Percentiles rank a stretch among this genome's conserved stretches.
Evolutionary conservation across 1,284 basidiomycete species (phyloP).

Genomic region (Ganoderma meredithae): DNA sequence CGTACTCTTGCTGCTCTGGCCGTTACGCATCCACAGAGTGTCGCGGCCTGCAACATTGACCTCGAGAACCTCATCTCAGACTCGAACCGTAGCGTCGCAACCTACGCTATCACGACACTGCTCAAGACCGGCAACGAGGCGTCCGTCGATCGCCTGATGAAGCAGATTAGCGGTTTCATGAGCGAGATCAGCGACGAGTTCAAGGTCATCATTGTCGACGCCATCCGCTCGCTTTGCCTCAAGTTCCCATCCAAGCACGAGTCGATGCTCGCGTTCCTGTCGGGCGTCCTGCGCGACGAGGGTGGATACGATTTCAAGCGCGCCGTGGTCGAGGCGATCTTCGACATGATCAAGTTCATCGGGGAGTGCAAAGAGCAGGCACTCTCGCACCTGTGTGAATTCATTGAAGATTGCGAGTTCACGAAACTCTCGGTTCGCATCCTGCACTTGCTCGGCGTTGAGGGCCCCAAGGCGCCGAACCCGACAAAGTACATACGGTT

Average conservation of each 20-base stretch:
- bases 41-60: constrained; percentile 96
- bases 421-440: constrained; percentile 99
- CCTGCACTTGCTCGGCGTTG: constrained; percentile 92
- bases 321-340: constrained; percentile 98
- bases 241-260: constrained; percentile 98
- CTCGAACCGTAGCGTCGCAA: constrained; percentile 95
- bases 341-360: constrained; percentile 99
- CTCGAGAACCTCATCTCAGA: constrained; percentile 98
- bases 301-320: constrained; percentile 99
- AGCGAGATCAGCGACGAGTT: constrained; percentile 99
- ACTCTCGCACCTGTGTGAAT: constrained; percentile 98
- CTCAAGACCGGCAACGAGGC: constrained; percentile 99
- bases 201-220: constrained; percentile 99
- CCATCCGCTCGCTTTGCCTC: constrained; percentile 96
- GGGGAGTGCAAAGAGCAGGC: constrained; percentile 95
- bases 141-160: constrained; percentile 98
- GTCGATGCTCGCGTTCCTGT: constrained; percentile 94
- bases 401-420: constrained; percentile 99
- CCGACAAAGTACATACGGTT: constrained; percentile 99
- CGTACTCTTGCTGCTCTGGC: constrained; percentile 93
- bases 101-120: constrained; percentile 98
- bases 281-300: constrained; percentile 94
- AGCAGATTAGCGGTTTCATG: constrained; percentile 99
- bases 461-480: constrained; percentile 94
- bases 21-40: constrained; percentile 83